These are phyloP conservation scores for Macaranga tanarius DNA, from an alignment of 441 rosid species.

Conservation along the genomic window DNA sequence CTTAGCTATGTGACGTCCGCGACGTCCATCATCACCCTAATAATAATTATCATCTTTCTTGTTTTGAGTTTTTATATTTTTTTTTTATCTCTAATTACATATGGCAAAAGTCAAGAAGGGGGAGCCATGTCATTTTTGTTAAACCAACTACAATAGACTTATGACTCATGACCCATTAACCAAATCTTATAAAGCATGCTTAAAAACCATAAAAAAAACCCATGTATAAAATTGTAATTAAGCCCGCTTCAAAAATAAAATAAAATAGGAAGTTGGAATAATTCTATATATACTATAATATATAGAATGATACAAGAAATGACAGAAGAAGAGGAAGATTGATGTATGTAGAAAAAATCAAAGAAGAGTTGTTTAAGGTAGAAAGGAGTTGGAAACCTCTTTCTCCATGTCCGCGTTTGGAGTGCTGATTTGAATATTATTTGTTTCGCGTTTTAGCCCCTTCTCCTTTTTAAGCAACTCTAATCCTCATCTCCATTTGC, in stretches of 20 bases:
- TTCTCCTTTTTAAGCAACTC: slow-evolving; percentile 18
- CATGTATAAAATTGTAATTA: background rate
- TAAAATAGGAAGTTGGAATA: slow-evolving; percentile 14
- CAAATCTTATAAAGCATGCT: slow-evolving; percentile 16
- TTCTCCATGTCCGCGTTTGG: slow-evolving; percentile 31
- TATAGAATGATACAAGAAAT: background rate
- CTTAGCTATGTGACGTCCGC: too few relatives aligned
- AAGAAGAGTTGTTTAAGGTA: slow-evolving; percentile 8
- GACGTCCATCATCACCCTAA: too few relatives aligned
- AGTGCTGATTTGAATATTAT: slow-evolving; percentile 23
- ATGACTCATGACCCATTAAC: slow-evolving; percentile 8
- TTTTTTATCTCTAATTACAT: too few relatives aligned
- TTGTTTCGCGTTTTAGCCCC: background rate
- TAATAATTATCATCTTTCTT: background rate
- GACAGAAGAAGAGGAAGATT: background rate
- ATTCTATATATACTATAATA: background rate
- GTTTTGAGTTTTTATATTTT: too few relatives aligned
- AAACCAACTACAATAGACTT: slow-evolving; percentile 39
- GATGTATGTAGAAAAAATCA: slow-evolving; percentile 23
- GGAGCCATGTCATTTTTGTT: slow-evolving; percentile 34
- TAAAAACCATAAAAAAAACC: background rate
- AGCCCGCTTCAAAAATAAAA: too few relatives aligned
- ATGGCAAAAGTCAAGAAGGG: slow-evolving; percentile 30
- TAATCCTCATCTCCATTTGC: slow-evolving; percentile 7
- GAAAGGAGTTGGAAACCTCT: slow-evolving; percentile 37